Evolutionary conservation across 768 basidiomycete genomes (phyloP), one percentile per base, ranked within the genome.

Genomic region (Boletus rubroflammeus): DNA sequence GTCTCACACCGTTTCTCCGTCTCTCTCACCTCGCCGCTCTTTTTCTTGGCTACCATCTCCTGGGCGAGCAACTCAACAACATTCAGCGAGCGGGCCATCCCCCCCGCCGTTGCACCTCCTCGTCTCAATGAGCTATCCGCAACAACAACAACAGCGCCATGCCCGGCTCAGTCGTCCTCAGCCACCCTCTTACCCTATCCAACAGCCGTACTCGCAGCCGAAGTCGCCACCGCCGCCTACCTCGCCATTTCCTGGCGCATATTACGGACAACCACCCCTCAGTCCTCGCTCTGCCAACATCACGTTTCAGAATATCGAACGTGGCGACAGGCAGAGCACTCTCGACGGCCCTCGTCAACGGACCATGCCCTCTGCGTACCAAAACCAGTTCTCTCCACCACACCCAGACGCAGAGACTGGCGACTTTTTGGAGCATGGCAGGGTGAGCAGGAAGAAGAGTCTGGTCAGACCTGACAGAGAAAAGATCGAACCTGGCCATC

Each of bases 401-500:
- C 63, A 55, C 29, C 60, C 71, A 48, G 68, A 75, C 57, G 50
- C 68, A 52, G 67, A 73, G 53, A 53, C 63, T 0, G 62, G 55
- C n/a, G 66, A 72, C 5, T 65, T 72, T 41, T 72, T 71, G 38
- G 82, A 83, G 60, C 75, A 78, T 3, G 71, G 76, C 15, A 76
- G 77, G 54, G 80, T 91, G 7, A 73, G 77, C 54, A 76, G 97
- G 67, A 98, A 97, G 79, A 95, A 94, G 79, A 90, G 87, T 67
- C 79, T 99, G 17, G 90, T 98, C 50, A 77, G 81, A 52, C 96
- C 96, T 5, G 96, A 99, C 72, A 78, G 96, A 53, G 95, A 97
- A 76, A 93, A 95, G 78, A 91, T 98, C 62, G 94, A 98, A 65
- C 93, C 94, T 10, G 84, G 85, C 39, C 93, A 98, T 76, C 82